These are phyloP conservation scores for Aspergillus sp. DNA, from an alignment of 2,329 filamentous ascomycete species.

Conservation along the genomic window DNA sequence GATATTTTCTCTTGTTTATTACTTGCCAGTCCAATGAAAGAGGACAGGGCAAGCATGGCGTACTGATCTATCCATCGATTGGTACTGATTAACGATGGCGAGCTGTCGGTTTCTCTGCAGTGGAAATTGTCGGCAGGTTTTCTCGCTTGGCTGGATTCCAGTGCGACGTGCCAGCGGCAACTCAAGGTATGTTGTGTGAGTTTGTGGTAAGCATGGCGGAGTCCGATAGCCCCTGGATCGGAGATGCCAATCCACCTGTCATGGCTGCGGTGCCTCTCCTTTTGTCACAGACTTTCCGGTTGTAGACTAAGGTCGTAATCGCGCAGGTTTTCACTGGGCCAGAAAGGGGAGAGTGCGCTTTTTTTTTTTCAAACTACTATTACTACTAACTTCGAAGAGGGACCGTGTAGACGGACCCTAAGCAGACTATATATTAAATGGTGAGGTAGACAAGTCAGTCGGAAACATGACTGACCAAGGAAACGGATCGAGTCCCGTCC, in stretches of 20 bases:
- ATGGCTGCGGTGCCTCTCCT: background rate
- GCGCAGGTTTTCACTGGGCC: background rate
- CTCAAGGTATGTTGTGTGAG: background rate
- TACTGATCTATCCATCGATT: background rate
- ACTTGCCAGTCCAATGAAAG: background rate
- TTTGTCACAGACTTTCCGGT: background rate
- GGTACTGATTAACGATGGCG: constrained; percentile 1
- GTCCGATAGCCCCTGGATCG: constrained; percentile 2
- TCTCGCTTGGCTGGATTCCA: background rate
- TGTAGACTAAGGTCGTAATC: background rate
- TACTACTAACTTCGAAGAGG: background rate
- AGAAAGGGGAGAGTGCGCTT: background rate
- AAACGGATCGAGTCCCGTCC: background rate
- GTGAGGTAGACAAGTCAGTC: background rate
- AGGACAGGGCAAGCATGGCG: background rate
- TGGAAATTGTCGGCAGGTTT: background rate
- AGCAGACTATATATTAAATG: background rate
- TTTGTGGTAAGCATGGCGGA: background rate
- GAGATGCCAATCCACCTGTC: constrained; percentile 4
- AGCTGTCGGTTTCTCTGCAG: background rate
- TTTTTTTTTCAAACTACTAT: too few relatives aligned
- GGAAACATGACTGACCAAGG: background rate
- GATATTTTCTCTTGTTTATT: background rate
- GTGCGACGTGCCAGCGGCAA: background rate
- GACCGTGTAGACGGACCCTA: background rate